These are phyloP conservation scores for Septoria petroselini DNA, from an alignment of 2,329 filamentous ascomycete genomes.

Conservation along the genomic window DNA sequence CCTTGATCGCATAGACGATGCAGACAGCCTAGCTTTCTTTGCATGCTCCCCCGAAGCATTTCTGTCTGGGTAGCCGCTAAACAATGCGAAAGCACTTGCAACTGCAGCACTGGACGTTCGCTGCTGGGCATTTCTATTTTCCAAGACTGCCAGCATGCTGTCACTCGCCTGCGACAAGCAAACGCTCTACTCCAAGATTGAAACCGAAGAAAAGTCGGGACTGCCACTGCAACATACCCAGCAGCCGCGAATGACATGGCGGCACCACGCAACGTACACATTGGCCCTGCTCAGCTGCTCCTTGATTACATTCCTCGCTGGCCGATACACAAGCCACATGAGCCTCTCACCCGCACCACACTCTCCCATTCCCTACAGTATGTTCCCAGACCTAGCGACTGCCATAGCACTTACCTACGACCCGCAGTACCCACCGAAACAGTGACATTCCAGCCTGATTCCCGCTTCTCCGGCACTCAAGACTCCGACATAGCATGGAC, in stretches of 20 bases:
- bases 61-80: neutral
- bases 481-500: conserved; percentile 34
- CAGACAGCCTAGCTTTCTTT: neutral
- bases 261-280: neutral
- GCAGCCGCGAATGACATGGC: neutral
- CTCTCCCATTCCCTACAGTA: neutral
- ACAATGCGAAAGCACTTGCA: neutral
- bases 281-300: too few species aligned
- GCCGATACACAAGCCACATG: too few species aligned
- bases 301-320: too few species aligned
- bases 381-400: neutral
- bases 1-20: neutral
- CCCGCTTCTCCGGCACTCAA: conserved; percentile 23
- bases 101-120: neutral
- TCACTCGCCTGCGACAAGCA: neutral
- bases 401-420: neutral
- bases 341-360: neutral
- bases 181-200: neutral
- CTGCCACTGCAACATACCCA: neutral
- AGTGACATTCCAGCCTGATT: conserved; percentile 29
- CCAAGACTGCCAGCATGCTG: neutral
- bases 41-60: neutral
- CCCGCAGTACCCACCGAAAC: neutral
- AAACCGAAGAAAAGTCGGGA: neutral
- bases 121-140: neutral